Conservation (phyloP, 2,329 filamentous ascomycete genomes). For the Fusarium beomiforme region DNA sequence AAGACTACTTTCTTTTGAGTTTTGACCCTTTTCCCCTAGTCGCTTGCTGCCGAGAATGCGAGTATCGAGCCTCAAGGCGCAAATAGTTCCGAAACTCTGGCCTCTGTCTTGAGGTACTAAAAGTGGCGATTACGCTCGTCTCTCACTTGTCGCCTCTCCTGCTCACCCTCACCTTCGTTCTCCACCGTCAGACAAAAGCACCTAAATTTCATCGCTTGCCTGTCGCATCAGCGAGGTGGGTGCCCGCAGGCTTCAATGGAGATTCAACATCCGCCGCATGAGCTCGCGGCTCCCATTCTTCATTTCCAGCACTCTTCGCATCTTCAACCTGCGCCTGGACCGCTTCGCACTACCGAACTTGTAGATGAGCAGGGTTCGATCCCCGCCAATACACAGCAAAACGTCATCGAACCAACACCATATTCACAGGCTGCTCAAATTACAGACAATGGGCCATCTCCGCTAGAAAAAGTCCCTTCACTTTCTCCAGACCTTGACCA, state of each 20-base stretch:
- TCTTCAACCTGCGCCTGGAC: slow-evolving; percentile 9
- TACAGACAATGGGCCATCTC: slow-evolving; percentile 1
- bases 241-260: slow-evolving; percentile 35
- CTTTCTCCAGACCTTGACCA: slow-evolving; percentile 10
- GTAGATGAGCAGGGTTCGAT: slow-evolving; percentile 25
- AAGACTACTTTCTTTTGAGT: neutral
- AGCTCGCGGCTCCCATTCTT: slow-evolving; percentile 10
- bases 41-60: slow-evolving; percentile 10
- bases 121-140: slow-evolving; percentile 33
- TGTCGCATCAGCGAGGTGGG: slow-evolving; percentile 33
- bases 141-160: slow-evolving; percentile 22
- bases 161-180: neutral
- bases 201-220: slow-evolving; percentile 11
- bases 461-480: neutral
- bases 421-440: slow-evolving; percentile 9
- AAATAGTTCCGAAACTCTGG: slow-evolving; percentile 16
- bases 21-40: neutral
- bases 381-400: slow-evolving; percentile 27
- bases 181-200: slow-evolving; percentile 11
- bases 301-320: slow-evolving; percentile 20
- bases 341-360: slow-evolving; percentile 11
- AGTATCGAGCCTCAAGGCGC: slow-evolving; percentile 7
- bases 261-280: slow-evolving; percentile 28
- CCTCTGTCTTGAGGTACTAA: slow-evolving; percentile 19
- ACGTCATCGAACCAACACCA: slow-evolving; percentile 33